Evolutionary conservation across 305 asterid species (phyloP).

Genomic region (Fraxinus baroniana): DNA sequence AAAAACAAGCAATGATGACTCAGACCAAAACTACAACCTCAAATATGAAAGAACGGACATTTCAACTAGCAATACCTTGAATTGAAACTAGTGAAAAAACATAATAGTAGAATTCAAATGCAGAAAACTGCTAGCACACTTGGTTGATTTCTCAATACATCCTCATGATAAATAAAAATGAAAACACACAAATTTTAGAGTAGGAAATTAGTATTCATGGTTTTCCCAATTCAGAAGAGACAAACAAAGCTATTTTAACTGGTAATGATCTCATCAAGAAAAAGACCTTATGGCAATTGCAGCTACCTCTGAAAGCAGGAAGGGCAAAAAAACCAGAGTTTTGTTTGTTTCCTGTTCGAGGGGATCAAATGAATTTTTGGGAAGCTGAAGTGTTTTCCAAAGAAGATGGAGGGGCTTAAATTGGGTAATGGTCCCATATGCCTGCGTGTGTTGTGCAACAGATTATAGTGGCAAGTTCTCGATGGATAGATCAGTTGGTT

Average conservation of each 20-base stretch:
- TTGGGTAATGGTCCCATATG: background rate
- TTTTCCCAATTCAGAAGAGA: background rate
- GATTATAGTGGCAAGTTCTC: background rate
- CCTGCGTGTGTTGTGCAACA: background rate
- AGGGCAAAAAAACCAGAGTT: background rate
- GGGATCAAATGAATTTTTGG: background rate
- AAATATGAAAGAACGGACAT: background rate
- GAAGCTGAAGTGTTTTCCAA: background rate
- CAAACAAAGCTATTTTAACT: background rate
- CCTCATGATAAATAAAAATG: background rate
- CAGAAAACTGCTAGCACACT: background rate
- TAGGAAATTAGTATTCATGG: background rate
- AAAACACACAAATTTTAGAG: background rate
- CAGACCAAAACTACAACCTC: background rate
- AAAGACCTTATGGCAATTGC: background rate
- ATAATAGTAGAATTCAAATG: background rate
- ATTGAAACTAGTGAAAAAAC: background rate
- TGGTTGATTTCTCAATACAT: background rate
- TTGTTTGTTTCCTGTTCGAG: background rate
- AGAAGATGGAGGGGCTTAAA: background rate
- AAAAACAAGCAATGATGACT: slow-evolving; percentile 8
- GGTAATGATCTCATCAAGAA: background rate
- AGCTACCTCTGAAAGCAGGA: background rate
- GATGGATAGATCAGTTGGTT: background rate
- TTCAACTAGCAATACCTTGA: background rate